A percentile compares a stretch with the other conserved stretches of the same genome.
These are phyloP conservation scores for Rhododendron williamsianum DNA, from an alignment of 148 eudicot species.

Conservation along the genomic window DNA sequence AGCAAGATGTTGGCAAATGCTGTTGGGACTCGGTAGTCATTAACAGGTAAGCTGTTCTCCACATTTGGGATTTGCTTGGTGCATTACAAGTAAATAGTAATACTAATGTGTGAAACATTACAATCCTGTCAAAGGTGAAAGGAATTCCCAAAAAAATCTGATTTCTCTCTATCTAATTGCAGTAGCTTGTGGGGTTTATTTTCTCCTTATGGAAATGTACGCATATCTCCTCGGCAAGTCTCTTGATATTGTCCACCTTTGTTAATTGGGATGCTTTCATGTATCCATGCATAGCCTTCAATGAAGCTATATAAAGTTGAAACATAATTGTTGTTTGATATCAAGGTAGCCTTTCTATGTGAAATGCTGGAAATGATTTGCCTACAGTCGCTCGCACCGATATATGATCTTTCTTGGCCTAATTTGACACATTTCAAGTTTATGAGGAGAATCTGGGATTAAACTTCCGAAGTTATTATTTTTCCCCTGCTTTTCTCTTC, in stretches of 20 bases:
- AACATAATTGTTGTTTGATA: background rate
- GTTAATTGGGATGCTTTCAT: background rate
- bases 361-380: background rate
- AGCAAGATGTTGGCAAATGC: too few species aligned
- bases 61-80: background rate
- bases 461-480: background rate
- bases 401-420: background rate
- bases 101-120: background rate
- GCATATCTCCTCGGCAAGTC: background rate
- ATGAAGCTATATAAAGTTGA: background rate
- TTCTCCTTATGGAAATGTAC: background rate
- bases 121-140: background rate
- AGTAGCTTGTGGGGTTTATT: background rate
- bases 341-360: background rate
- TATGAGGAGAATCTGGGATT: background rate
- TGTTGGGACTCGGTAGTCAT: too few species aligned
- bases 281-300: background rate
- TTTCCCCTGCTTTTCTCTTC: background rate
- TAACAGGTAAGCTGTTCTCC: slow-evolving; percentile 34
- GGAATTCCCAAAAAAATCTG: background rate
- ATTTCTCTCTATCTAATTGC: background rate
- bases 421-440: too few species aligned
- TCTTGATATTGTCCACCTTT: background rate
- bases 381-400: background rate
- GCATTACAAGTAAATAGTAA: background rate